These are phyloP conservation scores for Hura crepitans DNA, from an alignment of 441 rosid genomes.

Conservation along the genomic window DNA sequence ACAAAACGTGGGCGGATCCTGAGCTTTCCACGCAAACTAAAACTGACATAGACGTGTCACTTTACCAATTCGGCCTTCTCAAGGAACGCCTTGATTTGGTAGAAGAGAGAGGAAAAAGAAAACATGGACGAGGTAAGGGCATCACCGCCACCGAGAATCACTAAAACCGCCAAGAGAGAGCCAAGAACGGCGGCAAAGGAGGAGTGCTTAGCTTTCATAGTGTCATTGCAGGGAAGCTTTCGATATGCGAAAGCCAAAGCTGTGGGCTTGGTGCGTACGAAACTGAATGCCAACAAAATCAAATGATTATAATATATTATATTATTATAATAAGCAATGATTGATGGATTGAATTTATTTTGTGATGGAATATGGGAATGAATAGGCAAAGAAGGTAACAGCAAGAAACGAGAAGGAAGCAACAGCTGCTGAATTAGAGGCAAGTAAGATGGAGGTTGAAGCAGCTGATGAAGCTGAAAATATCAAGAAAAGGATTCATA, in stretches of 20 bases:
- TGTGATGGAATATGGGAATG: background rate
- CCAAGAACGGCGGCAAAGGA: constrained; percentile 29
- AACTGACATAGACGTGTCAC: constrained; percentile 9
- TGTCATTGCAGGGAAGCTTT: constrained; percentile 43
- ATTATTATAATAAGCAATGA: background rate
- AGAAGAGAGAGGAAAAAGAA: too few relatives aligned
- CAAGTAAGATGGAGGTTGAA: constrained; percentile 51
- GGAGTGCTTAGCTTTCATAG: constrained; percentile 34
- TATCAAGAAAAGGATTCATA: constrained; percentile 37
- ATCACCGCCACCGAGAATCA: background rate
- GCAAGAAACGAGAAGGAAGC: constrained; percentile 59
- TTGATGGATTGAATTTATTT: background rate
- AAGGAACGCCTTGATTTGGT: background rate
- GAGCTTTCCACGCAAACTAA: constrained; percentile 11
- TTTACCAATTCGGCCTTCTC: background rate
- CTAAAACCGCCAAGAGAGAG: constrained; percentile 13
- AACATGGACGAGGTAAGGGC: constrained; percentile 28
- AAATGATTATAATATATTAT: too few relatives aligned
- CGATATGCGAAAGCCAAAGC: constrained; percentile 42
- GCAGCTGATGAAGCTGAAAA: constrained; percentile 59
- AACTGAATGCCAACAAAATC: background rate
- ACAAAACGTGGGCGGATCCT: constrained; percentile 7
- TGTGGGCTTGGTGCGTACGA: constrained; percentile 37
- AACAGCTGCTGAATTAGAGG: constrained; percentile 41
- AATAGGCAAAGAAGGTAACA: constrained; percentile 44